Percentiles rank a stretch among this genome's conserved stretches.
These are phyloP conservation scores for Hsuehochloa calcarea DNA, from an alignment of 176 grass and related monocot species.

Conservation along the genomic window DNA sequence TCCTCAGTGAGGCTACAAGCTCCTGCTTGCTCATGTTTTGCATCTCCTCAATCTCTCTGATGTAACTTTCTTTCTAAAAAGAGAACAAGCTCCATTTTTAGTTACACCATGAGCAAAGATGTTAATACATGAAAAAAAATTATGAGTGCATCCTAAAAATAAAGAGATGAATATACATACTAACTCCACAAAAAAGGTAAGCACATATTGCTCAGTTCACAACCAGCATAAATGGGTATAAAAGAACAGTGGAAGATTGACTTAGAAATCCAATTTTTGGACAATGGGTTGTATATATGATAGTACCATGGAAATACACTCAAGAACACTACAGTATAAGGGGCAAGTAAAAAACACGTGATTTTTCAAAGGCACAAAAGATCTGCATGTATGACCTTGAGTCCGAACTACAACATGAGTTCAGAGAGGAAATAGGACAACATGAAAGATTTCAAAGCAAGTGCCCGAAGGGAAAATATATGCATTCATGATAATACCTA, in stretches of 20 bases:
- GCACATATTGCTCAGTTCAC: not conserved
- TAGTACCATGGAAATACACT: not conserved
- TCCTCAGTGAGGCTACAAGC: constrained; percentile 82
- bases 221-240: not conserved
- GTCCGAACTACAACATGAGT: not conserved
- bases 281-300: not conserved
- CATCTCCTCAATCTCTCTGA: constrained; percentile 80
- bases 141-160: not conserved
- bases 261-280: not conserved
- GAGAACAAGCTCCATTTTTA: constrained; percentile 26
- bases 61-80: constrained; percentile 62
- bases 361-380: not conserved
- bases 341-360: not conserved
- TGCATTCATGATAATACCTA: not conserved
- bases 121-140: not conserved
- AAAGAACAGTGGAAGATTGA: not conserved
- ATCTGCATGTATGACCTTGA: not conserved
- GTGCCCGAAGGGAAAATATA: not conserved
- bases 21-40: constrained; percentile 72
- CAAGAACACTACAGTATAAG: not conserved
- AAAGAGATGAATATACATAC: not conserved
- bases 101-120: constrained; percentile 6
- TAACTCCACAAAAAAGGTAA: not conserved
- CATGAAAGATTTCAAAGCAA: constrained; percentile 14
- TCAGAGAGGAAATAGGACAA: not conserved